phyloP scores from a whole-genome alignment of 2,329 filamentous ascomycete species.

The Trichophyton verrucosum region DNA sequence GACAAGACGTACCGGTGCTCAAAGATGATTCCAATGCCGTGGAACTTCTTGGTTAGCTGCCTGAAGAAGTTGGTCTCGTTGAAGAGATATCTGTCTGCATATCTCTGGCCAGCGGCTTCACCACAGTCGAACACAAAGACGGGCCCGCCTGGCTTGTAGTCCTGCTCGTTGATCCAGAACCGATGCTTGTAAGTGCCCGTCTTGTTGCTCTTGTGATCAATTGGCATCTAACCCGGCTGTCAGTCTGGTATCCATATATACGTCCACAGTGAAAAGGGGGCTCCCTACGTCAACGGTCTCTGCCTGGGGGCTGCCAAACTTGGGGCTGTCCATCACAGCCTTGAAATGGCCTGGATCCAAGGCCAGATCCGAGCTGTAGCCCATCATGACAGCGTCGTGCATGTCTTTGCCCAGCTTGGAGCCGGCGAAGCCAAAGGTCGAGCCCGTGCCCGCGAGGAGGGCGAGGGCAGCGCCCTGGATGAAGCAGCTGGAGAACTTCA shows the following conservation, averaged over 20 bases:
- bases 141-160: constrained; percentile 44
- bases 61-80: constrained; percentile 22
- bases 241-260: not conserved
- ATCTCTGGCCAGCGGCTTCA: constrained; percentile 31
- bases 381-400: constrained; percentile 1
- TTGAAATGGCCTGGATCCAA: not conserved
- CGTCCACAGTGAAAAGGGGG: not conserved
- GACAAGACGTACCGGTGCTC: constrained; percentile 28
- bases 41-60: constrained; percentile 24
- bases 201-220: constrained; percentile 26
- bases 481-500: constrained; percentile 9
- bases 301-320: not conserved
- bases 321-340: not conserved
- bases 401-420: constrained; percentile 5
- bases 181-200: constrained; percentile 41
- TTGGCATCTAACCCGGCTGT: constrained; percentile 19
- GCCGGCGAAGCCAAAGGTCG: constrained; percentile 4
- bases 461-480: constrained; percentile 10
- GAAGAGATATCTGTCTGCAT: constrained; percentile 27
- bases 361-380: not conserved
- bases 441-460: constrained; percentile 6
- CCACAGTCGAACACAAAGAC: constrained; percentile 39
- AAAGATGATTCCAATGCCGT: constrained; percentile 30
- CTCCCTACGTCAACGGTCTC: not conserved
- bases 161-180: constrained; percentile 43